Evolutionary conservation across 108 stramenopile genomes (phyloP).

Genomic region (Halocafeteria seosinensis): DNA sequence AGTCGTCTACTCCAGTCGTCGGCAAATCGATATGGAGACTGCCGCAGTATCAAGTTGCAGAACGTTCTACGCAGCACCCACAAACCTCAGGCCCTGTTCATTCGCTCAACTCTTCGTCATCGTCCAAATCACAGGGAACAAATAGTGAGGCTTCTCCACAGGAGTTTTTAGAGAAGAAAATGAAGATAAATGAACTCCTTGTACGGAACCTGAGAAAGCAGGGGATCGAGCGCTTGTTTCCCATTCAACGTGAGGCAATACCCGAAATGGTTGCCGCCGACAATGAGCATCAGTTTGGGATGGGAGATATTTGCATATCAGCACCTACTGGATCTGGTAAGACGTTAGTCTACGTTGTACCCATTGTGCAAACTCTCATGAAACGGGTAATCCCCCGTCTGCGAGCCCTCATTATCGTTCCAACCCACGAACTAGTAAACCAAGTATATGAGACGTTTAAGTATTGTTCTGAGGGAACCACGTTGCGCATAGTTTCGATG

Average conservation of each 20-base stretch:
- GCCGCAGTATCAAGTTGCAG: too few relatives aligned
- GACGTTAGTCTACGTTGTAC: constrained; percentile 62
- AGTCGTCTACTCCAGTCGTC: too few relatives aligned
- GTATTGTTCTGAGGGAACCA: too few relatives aligned
- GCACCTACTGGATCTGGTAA: constrained; percentile 74
- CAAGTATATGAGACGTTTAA: too few relatives aligned
- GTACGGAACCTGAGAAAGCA: neutral
- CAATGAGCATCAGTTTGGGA: constrained; percentile 19
- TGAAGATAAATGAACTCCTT: too few relatives aligned
- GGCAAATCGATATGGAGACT: too few relatives aligned
- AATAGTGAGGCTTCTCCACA: too few relatives aligned
- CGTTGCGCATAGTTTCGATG: constrained; percentile 15
- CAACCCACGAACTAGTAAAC: constrained; percentile 50
- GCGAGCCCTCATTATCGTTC: constrained; percentile 70
- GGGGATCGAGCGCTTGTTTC: constrained; percentile 52
- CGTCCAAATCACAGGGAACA: too few relatives aligned
- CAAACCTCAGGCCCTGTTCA: too few relatives aligned
- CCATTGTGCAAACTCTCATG: constrained; percentile 53
- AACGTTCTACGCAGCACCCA: too few relatives aligned
- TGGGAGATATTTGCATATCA: constrained; percentile 58
- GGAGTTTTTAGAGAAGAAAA: too few relatives aligned
- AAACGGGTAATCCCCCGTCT: constrained; percentile 34
- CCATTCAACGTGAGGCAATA: constrained; percentile 65
- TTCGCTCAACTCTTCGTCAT: too few relatives aligned
- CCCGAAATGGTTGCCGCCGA: constrained; percentile 57